phyloP scores from a whole-genome alignment of 352 stramenopile species.

The Nothophytophthora sp. region DNA sequence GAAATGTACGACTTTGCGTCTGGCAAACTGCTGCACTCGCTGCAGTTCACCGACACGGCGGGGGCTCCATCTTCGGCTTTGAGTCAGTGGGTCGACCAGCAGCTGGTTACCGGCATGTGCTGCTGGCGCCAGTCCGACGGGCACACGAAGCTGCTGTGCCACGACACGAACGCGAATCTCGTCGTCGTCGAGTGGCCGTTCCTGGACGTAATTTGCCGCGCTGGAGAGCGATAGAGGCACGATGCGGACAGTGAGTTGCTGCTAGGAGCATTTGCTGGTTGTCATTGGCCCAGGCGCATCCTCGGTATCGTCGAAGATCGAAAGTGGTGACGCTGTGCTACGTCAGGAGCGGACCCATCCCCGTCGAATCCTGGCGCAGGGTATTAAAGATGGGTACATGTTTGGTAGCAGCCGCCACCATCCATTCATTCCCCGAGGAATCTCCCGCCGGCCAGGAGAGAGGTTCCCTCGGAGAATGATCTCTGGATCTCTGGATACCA shows the following conservation, averaged over 20 bases:
- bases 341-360: no score
- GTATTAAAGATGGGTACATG: no score
- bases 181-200: slow-evolving; percentile 50
- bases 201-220: slow-evolving; percentile 19
- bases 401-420: no score
- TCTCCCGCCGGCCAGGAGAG: no score
- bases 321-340: no score
- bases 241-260: background rate
- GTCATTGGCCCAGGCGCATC: no score
- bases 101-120: slow-evolving; percentile 37
- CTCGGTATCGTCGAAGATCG: no score
- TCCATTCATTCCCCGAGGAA: no score
- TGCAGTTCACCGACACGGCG: slow-evolving; percentile 23
- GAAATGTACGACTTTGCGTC: slow-evolving; percentile 54
- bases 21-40: slow-evolving; percentile 40
- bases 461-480: no score
- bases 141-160: slow-evolving; percentile 29
- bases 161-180: slow-evolving; percentile 44
- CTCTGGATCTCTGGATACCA: no score
- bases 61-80: background rate
- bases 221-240: background rate
- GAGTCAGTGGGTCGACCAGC: slow-evolving; percentile 26
- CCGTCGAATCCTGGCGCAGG: no score
- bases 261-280: no score
- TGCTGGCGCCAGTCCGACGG: background rate